phyloP scores from a whole-genome alignment of 2,329 filamentous ascomycete genomes.

The Fonsecaea pugnacius region DNA sequence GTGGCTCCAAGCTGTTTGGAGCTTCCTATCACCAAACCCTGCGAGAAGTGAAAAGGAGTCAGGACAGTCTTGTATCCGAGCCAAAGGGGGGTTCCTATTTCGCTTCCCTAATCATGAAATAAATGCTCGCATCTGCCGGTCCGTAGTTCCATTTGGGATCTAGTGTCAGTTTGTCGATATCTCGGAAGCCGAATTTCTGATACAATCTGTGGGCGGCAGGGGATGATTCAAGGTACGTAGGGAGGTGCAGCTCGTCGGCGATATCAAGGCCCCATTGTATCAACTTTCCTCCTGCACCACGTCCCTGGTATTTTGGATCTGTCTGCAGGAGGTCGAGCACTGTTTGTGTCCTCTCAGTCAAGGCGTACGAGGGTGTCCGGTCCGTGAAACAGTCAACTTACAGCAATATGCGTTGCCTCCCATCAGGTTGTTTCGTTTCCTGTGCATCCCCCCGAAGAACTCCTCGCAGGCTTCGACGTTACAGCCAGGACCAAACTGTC shows the following conservation, averaged over 20 bases:
- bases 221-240: slow-evolving; percentile 56
- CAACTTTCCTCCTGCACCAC: slow-evolving; percentile 49
- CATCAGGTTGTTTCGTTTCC: slow-evolving; percentile 50
- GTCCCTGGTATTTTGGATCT: slow-evolving; percentile 44
- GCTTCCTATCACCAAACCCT: not conserved
- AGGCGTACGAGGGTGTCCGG: not conserved
- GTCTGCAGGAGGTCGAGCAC: slow-evolving; percentile 51
- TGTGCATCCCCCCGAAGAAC: slow-evolving; percentile 53
- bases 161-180: slow-evolving; percentile 19
- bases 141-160: slow-evolving; percentile 23
- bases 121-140: slow-evolving; percentile 17
- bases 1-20: not conserved
- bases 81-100: not conserved
- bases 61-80: too few relatives aligned
- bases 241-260: slow-evolving; percentile 45
- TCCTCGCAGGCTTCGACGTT: slow-evolving; percentile 51
- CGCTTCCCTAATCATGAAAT: slow-evolving; percentile 24
- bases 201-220: slow-evolving; percentile 51
- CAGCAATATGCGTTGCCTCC: slow-evolving; percentile 49
- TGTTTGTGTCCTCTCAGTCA: slow-evolving; percentile 45
- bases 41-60: too few relatives aligned
- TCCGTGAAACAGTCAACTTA: slow-evolving; percentile 38
- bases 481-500: slow-evolving; percentile 47
- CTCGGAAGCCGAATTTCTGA: slow-evolving; percentile 52
- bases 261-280: slow-evolving; percentile 47